Base-by-base conservation (phyloP, 495 filamentous ascomycete genomes). In the Penicillium antarcticum region DNA sequence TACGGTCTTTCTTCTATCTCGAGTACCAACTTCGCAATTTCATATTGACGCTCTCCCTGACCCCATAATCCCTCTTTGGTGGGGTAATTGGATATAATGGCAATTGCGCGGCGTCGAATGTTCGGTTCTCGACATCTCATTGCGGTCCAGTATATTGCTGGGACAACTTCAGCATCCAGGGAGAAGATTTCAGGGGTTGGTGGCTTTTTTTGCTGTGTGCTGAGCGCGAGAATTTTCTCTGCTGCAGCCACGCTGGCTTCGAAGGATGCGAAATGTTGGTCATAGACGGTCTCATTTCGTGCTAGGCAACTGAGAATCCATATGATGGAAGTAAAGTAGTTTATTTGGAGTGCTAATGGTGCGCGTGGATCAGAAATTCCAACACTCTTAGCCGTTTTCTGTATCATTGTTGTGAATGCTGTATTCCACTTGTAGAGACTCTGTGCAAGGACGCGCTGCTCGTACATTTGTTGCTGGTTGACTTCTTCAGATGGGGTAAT, bases 41-140 rank as follows among this genome's bases (percentile, higher is more conserved):
- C 44, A 3, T 26, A 9, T 16, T 46, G 35, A 0, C 34, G 21
- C 11, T 39, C 10, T 19, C 16, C 24, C n/a, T 42, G 46, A 21
- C 51, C 42, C 55, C 55, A 66, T 23, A 60, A 18, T 0, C 60
- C 63, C 38, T 66, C 57, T 44, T 38, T 34, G 4, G 31, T 37
- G 0, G 48, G 57, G 24, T 53, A 58, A 0, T 18, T 12, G 0
- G 42, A 9, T 24, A 63, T 18, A 1, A 50, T 32, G 12, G 32
- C 7, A 7, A 63, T 43, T 0, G 57, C 55, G 32, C 54, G 53
- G 7, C 63, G 63, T 6, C 60, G 57, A n/a, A 61, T 19, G 4
- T 56, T 26, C 0, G 63, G 57, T 31, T 61, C 7, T 0, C 63
- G 60, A 42, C 63, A 66, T 33, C 45, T 50, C n/a, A 40, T 18